Percentiles rank a stretch among this genome's conserved stretches.
phyloP scores from a whole-genome alignment of 164 flowering plant genomes.

The Houttuynia cordata region DNA sequence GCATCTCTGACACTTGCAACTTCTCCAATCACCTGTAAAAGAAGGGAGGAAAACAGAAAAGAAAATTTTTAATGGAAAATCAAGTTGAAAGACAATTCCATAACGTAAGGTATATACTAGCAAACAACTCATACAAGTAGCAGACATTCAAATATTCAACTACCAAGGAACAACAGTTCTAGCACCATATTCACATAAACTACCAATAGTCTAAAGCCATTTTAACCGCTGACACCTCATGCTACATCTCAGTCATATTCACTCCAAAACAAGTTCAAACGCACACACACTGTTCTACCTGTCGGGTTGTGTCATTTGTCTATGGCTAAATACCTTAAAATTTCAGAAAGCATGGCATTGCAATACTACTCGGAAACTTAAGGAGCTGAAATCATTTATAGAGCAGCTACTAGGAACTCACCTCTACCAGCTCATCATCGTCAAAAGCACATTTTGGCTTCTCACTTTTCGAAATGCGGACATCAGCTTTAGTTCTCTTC shows the following conservation, averaged over 20 bases:
- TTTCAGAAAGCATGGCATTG: neutral
- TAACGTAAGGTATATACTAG: neutral
- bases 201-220: too few relatives aligned
- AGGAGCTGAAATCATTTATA: neutral
- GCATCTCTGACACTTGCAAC: conserved; percentile 78
- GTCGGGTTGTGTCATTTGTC: too few relatives aligned
- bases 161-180: too few relatives aligned
- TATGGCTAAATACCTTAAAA: too few relatives aligned
- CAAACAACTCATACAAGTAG: too few relatives aligned
- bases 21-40: conserved; percentile 53
- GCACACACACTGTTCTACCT: too few relatives aligned
- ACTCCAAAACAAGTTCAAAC: too few relatives aligned
- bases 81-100: neutral
- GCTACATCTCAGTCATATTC: too few relatives aligned
- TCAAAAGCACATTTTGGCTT: conserved; percentile 51
- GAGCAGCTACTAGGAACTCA: conserved; percentile 8
- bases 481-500: conserved; percentile 75
- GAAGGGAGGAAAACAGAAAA: neutral
- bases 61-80: neutral
- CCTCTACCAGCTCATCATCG: conserved; percentile 84
- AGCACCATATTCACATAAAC: too few relatives aligned
- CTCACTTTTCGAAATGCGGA: conserved; percentile 75
- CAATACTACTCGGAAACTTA: neutral
- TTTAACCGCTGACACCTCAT: too few relatives aligned
- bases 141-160: too few relatives aligned